phyloP scores from a whole-genome alignment of 176 grass and related monocot genomes.

The Rhynchospora pubera region DNA sequence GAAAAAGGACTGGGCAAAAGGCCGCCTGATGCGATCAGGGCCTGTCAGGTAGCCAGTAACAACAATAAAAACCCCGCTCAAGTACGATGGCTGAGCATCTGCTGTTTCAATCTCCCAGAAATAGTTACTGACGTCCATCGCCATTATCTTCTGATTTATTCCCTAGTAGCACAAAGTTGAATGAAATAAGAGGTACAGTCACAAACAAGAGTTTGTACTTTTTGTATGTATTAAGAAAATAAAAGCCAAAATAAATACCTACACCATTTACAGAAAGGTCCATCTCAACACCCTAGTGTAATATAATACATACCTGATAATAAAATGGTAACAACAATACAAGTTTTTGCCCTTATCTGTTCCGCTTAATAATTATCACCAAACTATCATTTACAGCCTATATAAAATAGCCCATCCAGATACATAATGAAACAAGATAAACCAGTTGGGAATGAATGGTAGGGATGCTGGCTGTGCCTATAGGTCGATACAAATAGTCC shows the following conservation, averaged over 20 bases:
- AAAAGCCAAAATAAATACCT: not conserved
- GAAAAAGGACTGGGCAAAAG: slow-evolving; percentile 83
- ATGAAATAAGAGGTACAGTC: not conserved
- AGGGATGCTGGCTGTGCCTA: not conserved
- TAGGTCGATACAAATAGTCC: not conserved
- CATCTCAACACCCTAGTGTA: not conserved
- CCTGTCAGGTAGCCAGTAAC: slow-evolving; percentile 72
- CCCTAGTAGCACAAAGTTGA: slow-evolving; percentile 36
- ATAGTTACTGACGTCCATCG: slow-evolving; percentile 57
- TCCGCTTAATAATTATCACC: not conserved
- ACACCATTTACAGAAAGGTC: not conserved
- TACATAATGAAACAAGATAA: not conserved
- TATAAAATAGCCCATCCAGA: not conserved
- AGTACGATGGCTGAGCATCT: slow-evolving; percentile 65
- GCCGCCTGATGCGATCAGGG: slow-evolving; percentile 34
- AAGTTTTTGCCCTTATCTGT: not conserved
- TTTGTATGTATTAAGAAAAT: not conserved
- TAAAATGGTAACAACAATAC: not conserved
- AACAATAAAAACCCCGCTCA: slow-evolving; percentile 64
- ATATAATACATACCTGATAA: not conserved
- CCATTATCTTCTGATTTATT: slow-evolving; percentile 71
- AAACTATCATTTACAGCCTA: not conserved
- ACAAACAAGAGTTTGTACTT: not conserved
- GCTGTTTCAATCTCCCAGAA: slow-evolving; percentile 84
- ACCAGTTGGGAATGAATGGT: not conserved